A percentile compares a stretch with the other conserved stretches of the same genome.
These are phyloP conservation scores for Mollisia scopiformis DNA, from an alignment of 2,329 filamentous ascomycete genomes.

Conservation along the genomic window DNA sequence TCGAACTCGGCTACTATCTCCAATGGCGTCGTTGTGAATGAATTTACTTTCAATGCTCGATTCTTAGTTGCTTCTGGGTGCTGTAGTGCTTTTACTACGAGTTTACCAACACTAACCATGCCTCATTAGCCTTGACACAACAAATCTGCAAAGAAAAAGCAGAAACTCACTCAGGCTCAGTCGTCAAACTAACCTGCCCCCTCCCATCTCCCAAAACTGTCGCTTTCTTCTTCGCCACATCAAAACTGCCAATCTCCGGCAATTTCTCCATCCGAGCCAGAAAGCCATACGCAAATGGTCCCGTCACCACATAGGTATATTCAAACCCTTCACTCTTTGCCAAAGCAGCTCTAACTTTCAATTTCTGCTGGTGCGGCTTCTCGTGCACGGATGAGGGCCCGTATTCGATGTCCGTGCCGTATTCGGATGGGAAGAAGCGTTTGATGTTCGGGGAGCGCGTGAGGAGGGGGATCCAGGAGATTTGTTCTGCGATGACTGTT, in stretches of 20 bases:
- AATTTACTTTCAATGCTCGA: conserved; percentile 38
- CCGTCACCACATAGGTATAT: conserved; percentile 71
- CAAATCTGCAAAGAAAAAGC: not conserved
- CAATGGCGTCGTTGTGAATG: conserved; percentile 39
- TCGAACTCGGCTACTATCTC: conserved; percentile 41
- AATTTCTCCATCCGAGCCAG: conserved; percentile 24
- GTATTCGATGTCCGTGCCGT: conserved; percentile 55
- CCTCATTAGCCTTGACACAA: not conserved
- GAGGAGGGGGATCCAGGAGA: conserved; percentile 63
- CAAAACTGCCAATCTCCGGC: conserved; percentile 57
- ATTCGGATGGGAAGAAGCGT: conserved; percentile 64
- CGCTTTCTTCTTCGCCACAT: conserved; percentile 59
- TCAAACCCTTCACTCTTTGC: conserved; percentile 47
- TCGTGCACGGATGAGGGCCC: conserved; percentile 58
- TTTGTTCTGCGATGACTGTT: conserved; percentile 63
- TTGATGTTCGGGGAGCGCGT: conserved; percentile 63
- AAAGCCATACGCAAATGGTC: conserved; percentile 71
- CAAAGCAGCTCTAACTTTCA: conserved; percentile 66
- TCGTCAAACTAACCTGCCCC: conserved; percentile 67
- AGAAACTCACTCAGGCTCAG: conserved; percentile 68
- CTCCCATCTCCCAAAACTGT: conserved; percentile 64
- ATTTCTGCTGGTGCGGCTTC: conserved; percentile 70
- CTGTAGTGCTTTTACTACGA: conserved; percentile 39
- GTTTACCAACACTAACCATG: conserved; percentile 49
- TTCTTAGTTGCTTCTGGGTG: conserved; percentile 41